phyloP scores from a whole-genome alignment of 225 moss, liverwort and hornwort species.

The Neckera pumila region DNA sequence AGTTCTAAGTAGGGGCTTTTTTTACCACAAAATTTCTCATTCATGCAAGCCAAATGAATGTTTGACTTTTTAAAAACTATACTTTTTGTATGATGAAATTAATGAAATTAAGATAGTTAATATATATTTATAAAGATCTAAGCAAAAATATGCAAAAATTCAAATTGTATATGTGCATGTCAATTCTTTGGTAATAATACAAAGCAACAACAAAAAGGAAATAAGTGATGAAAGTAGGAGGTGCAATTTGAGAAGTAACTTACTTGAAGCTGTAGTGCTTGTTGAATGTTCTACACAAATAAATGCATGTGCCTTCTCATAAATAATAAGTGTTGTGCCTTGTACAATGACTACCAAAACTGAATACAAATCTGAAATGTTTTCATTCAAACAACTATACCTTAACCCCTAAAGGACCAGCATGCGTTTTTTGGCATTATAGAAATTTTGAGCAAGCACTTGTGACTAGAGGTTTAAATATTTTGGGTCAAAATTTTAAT shows the following conservation, averaged over 20 bases:
- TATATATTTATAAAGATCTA: background rate
- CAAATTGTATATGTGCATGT: background rate
- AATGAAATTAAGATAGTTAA: background rate
- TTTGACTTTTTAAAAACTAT: background rate
- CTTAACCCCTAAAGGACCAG: no score
- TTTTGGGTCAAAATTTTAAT: no score
- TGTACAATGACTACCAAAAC: no score
- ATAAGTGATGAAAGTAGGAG: background rate
- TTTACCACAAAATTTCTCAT: no score
- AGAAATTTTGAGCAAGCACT: no score
- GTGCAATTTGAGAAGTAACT: background rate
- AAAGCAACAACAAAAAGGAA: background rate
- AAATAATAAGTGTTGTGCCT: no score
- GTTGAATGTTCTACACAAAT: fast-evolving
- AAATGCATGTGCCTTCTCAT: background rate
- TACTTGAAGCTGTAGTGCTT: fast-evolving
- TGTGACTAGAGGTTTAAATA: no score
- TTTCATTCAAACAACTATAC: no score
- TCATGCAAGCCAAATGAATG: no score
- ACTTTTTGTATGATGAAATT: background rate
- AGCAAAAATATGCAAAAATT: background rate
- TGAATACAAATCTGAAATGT: no score
- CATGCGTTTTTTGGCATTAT: no score
- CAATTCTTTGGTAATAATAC: background rate
- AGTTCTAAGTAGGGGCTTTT: fast-evolving